phyloP scores from a whole-genome alignment of 2,329 filamentous ascomycete species.

The Cladophialophora psammophila region DNA sequence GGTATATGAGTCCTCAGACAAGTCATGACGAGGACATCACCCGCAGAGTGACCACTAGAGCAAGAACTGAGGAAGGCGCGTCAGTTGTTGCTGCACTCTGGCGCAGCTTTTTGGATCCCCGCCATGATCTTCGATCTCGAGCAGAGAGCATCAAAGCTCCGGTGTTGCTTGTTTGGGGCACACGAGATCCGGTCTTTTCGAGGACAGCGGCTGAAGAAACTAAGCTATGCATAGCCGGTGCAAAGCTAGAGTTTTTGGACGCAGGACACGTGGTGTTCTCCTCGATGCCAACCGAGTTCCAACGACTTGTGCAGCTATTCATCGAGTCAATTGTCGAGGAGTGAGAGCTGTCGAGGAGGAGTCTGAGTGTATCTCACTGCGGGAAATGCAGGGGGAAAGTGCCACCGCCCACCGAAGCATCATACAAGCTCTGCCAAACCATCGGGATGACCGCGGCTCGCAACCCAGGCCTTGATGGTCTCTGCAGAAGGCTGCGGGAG shows the following conservation, averaged over 20 bases:
- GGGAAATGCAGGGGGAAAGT: background rate
- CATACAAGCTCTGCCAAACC: conserved; percentile 10
- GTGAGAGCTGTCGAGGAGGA: background rate
- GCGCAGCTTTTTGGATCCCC: conserved; percentile 15
- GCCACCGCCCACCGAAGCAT: background rate
- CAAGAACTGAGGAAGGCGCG: conserved; percentile 9
- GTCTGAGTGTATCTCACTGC: background rate
- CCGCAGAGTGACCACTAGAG: conserved; percentile 3
- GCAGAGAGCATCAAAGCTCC: conserved; percentile 11
- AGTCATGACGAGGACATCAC: conserved; percentile 17
- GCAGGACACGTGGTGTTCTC: conserved; percentile 19
- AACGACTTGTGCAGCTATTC: background rate
- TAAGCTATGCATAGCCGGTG: background rate
- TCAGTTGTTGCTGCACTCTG: conserved; percentile 5
- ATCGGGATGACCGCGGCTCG: background rate
- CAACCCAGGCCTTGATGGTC: conserved; percentile 14
- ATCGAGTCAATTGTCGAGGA: background rate
- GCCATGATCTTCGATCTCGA: conserved; percentile 16
- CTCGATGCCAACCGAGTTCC: conserved; percentile 14
- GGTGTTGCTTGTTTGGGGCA: conserved; percentile 13
- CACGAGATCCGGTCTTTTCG: conserved; percentile 12
- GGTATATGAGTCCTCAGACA: conserved; percentile 20
- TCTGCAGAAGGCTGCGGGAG: conserved; percentile 21
- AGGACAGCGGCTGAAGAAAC: background rate
- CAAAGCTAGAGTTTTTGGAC: conserved; percentile 8